Evolutionary conservation across 805 yeast species (phyloP).

Genomic region (Ogataea kodamae): DNA sequence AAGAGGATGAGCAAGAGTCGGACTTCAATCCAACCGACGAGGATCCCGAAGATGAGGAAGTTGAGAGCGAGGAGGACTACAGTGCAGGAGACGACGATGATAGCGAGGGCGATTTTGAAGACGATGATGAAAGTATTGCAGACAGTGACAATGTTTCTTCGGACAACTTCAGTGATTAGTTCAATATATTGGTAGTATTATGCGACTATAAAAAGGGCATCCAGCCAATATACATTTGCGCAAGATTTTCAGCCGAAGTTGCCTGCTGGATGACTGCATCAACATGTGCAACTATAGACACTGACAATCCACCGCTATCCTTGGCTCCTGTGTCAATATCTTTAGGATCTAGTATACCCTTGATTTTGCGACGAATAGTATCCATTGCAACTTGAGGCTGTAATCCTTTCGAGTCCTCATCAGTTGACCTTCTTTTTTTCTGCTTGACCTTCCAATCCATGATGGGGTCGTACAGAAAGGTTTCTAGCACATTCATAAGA

Average conservation of each 20-base stretch:
- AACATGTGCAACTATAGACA: constrained; percentile 90
- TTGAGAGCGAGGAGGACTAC: constrained; percentile 31
- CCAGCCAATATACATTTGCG: constrained; percentile 96
- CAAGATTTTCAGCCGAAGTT: constrained; percentile 61
- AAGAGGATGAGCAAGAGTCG: constrained; percentile 62
- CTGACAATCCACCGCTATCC: constrained; percentile 58
- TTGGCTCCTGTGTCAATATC: constrained; percentile 35
- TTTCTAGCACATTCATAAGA: constrained; percentile 85
- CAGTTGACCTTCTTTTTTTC: constrained; percentile 36
- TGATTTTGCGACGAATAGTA: constrained; percentile 70
- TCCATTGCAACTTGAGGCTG: constrained; percentile 67
- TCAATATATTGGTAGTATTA: constrained; percentile 2
- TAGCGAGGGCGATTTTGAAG: constrained; percentile 23
- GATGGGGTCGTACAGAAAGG: constrained; percentile 88
- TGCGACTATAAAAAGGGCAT: constrained; percentile 54
- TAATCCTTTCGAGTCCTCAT: constrained; percentile 25
- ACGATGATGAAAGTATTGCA: constrained; percentile 24
- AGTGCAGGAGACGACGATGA: constrained; percentile 26
- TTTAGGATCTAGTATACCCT: constrained; percentile 79
- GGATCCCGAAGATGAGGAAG: constrained; percentile 54
- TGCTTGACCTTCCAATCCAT: constrained; percentile 60
- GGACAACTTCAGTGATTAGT: constrained; percentile 32
- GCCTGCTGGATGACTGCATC: constrained; percentile 86
- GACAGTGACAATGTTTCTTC: constrained; percentile 29
- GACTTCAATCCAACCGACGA: constrained; percentile 64